Conservation (phyloP, 177 flowering plant species). For the Vitis hybrid region DNA sequence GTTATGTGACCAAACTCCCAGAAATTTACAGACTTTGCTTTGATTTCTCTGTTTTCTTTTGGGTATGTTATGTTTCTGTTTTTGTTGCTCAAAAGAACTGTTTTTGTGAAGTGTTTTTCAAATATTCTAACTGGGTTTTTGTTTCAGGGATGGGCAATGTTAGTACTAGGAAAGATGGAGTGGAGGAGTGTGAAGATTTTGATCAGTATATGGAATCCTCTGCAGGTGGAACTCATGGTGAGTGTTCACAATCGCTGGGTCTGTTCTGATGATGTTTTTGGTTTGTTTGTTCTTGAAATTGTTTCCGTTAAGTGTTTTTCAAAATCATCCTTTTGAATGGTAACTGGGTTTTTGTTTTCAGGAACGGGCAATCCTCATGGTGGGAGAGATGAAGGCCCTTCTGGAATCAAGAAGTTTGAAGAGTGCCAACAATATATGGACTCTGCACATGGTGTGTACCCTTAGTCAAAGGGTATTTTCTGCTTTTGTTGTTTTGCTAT, state of each 20-base stretch:
- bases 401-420: conserved; percentile 28
- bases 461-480: too few species aligned
- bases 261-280: neutral
- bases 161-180: too few species aligned
- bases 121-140: neutral
- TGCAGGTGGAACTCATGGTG: too few species aligned
- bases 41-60: conserved; percentile 2
- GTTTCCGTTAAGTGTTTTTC: neutral
- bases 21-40: neutral
- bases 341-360: conserved; percentile 5
- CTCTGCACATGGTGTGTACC: conserved; percentile 6
- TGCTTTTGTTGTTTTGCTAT: too few species aligned
- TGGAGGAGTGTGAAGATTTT: too few species aligned
- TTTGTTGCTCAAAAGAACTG: neutral
- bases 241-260: too few species aligned
- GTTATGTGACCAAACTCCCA: conserved; percentile 13
- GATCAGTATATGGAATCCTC: too few species aligned
- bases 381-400: conserved; percentile 37
- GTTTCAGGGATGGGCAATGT: too few species aligned
- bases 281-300: conserved; percentile 2
- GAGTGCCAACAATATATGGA: conserved; percentile 26
- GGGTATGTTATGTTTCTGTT: too few species aligned
- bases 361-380: conserved; percentile 64
- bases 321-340: neutral
- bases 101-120: neutral